phyloP scores from a whole-genome alignment of 2,329 filamentous ascomycete genomes.

The Verticillium nubilum region DNA sequence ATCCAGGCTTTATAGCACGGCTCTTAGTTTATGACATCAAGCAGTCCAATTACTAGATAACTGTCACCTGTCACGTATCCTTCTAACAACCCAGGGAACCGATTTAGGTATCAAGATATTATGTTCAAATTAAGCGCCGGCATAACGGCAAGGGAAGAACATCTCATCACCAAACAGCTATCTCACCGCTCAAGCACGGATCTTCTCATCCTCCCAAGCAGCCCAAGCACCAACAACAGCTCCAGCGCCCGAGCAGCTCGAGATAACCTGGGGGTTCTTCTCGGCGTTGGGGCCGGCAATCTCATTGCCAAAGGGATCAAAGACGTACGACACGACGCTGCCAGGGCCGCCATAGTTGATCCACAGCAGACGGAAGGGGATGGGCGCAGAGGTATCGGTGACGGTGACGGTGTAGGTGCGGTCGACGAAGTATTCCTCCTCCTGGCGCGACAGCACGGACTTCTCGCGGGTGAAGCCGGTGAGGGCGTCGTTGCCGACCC shows the following conservation, averaged over 20 bases:
- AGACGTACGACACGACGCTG: background rate
- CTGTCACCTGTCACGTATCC: too few species aligned
- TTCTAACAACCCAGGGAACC: too few species aligned
- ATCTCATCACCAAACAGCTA: too few species aligned
- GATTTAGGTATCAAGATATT: too few species aligned
- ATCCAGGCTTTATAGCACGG: too few species aligned
- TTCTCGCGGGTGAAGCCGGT: background rate
- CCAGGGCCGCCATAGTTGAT: conserved; percentile 2
- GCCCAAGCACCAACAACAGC: background rate
- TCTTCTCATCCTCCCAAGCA: background rate
- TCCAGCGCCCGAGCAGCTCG: background rate
- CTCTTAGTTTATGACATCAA: too few species aligned
- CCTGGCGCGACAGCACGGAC: background rate
- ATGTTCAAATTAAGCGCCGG: too few species aligned
- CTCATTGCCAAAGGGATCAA: background rate
- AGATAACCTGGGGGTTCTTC: background rate
- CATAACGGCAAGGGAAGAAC: too few species aligned
- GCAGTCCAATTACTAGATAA: too few species aligned
- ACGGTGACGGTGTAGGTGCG: background rate
- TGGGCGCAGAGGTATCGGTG: background rate
- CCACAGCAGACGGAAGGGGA: conserved; percentile 6
- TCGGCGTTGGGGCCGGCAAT: background rate
- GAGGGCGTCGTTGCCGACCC: background rate
- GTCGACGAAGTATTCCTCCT: background rate
- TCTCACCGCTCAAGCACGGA: background rate